Base-by-base conservation (phyloP, 495 filamentous ascomycete genomes). In the Antarctomyces pellizariae region DNA sequence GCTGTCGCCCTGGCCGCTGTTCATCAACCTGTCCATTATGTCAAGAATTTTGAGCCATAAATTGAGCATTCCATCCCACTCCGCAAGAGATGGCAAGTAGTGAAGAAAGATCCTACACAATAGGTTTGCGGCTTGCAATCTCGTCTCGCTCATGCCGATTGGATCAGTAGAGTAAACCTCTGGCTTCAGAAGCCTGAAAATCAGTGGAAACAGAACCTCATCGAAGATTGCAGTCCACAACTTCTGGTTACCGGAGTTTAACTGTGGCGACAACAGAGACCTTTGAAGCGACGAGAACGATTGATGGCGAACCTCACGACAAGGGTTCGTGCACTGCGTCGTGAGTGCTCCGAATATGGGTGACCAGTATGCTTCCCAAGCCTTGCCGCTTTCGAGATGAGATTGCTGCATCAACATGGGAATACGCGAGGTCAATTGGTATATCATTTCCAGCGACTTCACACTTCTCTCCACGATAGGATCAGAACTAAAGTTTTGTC, bases 351-450 rank as follows among this genome's bases (percentile, higher is more conserved):
- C 65, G 52, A 97, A 84, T 17, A 95, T 84, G 13, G 83, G 89
- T 9, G 82, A 71, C 86, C 86, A 99, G 46, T 99, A 99, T 8
- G 89, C 78, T 16, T 77, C 76, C 86, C 86, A 99, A 18, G 86
- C 86, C 79, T 35, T 26, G 34, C 57, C 72, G 32, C 66, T 67
- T 39, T 95, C 89, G 0, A 95, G 65, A 36, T 95, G 89, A 13
- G 82, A 92, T 42, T 89, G 77, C 40, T 74, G 63, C 52, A 95
- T 93, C 7, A 95, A 59, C 24, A 64, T 57, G 2, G 86, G 80
- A 4, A 86, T 79, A 17, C 79, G 66, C 18, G 57, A 53, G 8
- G 78, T 89, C 43, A 95, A 57, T 26, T 70, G 64, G 27, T 74
- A 75, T 24, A 95, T 72, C 33, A 82, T 57, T 25, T 66, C 58